Evolutionary conservation across 441 rosid species (phyloP).

Genomic region (Aquilaria agallochum): DNA sequence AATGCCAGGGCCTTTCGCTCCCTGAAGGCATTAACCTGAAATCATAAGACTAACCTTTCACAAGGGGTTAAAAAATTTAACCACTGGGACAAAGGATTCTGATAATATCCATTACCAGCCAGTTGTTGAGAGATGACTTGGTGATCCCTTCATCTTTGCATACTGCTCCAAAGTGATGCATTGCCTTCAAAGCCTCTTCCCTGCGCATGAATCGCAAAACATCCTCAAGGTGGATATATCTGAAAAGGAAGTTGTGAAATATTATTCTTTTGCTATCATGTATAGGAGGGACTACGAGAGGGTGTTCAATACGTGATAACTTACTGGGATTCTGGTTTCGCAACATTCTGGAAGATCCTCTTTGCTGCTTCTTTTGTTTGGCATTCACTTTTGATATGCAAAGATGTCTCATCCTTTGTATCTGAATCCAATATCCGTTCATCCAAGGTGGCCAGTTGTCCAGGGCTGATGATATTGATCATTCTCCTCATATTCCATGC

Average conservation of each 20-base stretch:
- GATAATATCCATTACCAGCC: slow-evolving; percentile 40
- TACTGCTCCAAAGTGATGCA: slow-evolving; percentile 38
- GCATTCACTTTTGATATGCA: slow-evolving; percentile 47
- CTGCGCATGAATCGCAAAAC: slow-evolving; percentile 51
- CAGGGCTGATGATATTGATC: slow-evolving; percentile 41
- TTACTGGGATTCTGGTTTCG: slow-evolving; percentile 48
- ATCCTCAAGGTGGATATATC: slow-evolving; percentile 54
- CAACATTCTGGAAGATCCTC: slow-evolving; percentile 58
- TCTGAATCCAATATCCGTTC: slow-evolving; percentile 43
- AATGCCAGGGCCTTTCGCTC: slow-evolving; percentile 56
- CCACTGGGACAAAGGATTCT: neutral
- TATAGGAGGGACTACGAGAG: neutral
- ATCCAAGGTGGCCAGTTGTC: slow-evolving; percentile 44
- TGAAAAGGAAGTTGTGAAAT: slow-evolving; percentile 12
- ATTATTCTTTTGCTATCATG: too few species aligned
- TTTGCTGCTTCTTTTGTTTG: slow-evolving; percentile 70
- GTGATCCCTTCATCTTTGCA: slow-evolving; percentile 39
- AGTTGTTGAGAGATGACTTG: slow-evolving; percentile 41
- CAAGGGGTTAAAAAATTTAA: neutral
- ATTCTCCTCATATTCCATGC: slow-evolving; percentile 69
- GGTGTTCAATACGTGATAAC: slow-evolving; percentile 3
- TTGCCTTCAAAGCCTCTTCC: slow-evolving; percentile 45
- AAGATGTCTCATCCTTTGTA: slow-evolving; percentile 39
- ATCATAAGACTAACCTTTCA: neutral
- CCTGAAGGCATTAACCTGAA: slow-evolving; percentile 49